A percentile compares a stretch with the other conserved stretches of the same genome.
Evolutionary conservation across 176 grass and related monocot genomes (phyloP).

Genomic region (Melocanna baccifera): DNA sequence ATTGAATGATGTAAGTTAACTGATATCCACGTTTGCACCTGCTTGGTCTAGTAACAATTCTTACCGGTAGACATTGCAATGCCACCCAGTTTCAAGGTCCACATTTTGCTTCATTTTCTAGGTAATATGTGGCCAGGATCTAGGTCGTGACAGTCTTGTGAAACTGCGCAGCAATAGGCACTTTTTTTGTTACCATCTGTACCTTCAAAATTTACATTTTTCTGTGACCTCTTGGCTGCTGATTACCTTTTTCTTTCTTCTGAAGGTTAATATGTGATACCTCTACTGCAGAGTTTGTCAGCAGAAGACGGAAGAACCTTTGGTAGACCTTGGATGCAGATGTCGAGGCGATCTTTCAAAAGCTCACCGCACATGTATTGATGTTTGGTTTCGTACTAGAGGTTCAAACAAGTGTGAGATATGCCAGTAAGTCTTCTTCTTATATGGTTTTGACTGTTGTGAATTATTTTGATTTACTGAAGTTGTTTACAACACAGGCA

Average conservation of each 20-base stretch:
- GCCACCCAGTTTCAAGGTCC: neutral
- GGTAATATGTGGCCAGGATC: neutral
- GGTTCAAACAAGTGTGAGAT: slow-evolving; percentile 99
- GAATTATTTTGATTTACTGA: slow-evolving; percentile 17
- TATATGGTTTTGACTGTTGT: slow-evolving; percentile 2
- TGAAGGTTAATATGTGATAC: neutral
- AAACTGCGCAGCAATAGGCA: neutral
- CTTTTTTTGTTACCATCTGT: neutral
- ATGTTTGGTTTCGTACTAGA: slow-evolving; percentile 91
- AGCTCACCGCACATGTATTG: slow-evolving; percentile 85
- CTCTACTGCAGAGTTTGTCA: slow-evolving; percentile 75
- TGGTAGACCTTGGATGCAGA: slow-evolving; percentile 91
- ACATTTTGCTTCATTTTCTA: neutral
- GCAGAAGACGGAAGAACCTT: slow-evolving; percentile 83
- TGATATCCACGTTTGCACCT: neutral
- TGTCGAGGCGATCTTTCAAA: slow-evolving; percentile 94
- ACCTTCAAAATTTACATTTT: neutral
- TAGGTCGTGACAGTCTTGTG: neutral
- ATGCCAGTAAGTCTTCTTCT: slow-evolving; percentile 83
- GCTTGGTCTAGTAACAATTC: neutral
- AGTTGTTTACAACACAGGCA: slow-evolving; percentile 56
- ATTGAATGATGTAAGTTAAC: neutral
- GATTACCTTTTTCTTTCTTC: neutral
- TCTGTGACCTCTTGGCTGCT: neutral
- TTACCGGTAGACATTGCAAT: neutral